phyloP scores from a whole-genome alignment of 2,329 filamentous ascomycete species.

The Fusarium sp. region DNA sequence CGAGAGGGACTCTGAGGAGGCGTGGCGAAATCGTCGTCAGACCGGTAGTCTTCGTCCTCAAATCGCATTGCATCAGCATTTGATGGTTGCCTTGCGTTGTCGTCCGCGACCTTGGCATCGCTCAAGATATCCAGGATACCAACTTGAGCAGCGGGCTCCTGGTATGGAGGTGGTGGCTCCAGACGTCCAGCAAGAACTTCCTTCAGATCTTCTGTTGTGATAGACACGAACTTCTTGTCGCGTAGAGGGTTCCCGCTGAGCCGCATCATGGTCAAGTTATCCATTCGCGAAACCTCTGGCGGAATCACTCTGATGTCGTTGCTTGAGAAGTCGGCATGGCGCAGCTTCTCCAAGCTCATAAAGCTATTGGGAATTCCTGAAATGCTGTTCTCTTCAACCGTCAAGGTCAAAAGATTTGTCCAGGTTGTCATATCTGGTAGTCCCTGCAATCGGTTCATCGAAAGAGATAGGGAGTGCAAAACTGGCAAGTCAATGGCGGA shows the following conservation, averaged over 20 bases:
- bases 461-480: conserved; percentile 81
- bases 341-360: conserved; percentile 75
- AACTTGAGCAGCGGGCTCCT: conserved; percentile 50
- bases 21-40: conserved; percentile 71
- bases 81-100: conserved; percentile 2
- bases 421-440: conserved; percentile 84
- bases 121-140: conserved; percentile 41
- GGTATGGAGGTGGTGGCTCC: conserved; percentile 67
- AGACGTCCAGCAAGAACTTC: conserved; percentile 77
- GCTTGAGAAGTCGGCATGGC: conserved; percentile 84
- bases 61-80: conserved; percentile 5
- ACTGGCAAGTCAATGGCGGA: conserved; percentile 75
- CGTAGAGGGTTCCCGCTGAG: conserved; percentile 91
- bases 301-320: conserved; percentile 87
- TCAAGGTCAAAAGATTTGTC: conserved; percentile 79
- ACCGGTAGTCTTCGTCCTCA: conserved; percentile 62
- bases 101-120: conserved; percentile 39
- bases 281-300: conserved; percentile 84
- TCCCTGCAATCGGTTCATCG: conserved; percentile 81
- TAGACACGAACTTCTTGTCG: conserved; percentile 87
- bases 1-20: conserved; percentile 68
- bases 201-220: conserved; percentile 87
- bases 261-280: conserved; percentile 79
- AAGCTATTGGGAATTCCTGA: conserved; percentile 83
- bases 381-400: conserved; percentile 87